A percentile compares a stretch with the other conserved stretches of the same genome.
Conservation (phyloP, 2,329 filamentous ascomycete genomes). For the Knufia fluminis region DNA sequence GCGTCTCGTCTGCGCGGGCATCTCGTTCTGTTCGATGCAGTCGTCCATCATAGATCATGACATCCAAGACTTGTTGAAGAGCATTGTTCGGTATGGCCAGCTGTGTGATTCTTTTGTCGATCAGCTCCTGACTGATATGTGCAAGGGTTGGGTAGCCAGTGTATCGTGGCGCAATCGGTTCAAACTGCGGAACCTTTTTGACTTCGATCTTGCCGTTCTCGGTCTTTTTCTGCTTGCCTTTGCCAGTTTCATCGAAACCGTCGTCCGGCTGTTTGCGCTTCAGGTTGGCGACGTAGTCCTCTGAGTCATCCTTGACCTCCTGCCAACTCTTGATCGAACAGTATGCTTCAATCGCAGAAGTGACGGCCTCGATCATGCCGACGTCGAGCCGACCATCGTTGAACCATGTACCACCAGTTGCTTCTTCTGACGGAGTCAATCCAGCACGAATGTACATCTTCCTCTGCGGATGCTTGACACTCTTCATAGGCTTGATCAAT, state of each 20-base stretch:
- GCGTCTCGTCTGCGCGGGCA: slow-evolving; percentile 12
- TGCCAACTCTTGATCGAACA: slow-evolving; percentile 66
- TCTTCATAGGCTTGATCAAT: slow-evolving; percentile 82
- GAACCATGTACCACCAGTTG: slow-evolving; percentile 91
- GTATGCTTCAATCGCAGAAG: slow-evolving; percentile 51
- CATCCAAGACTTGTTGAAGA: slow-evolving; percentile 75
- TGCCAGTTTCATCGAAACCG: slow-evolving; percentile 19
- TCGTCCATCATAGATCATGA: slow-evolving; percentile 79
- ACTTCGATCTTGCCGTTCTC: slow-evolving; percentile 5
- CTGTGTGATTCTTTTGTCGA: slow-evolving; percentile 60
- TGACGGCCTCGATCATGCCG: slow-evolving; percentile 71
- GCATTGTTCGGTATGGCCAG: slow-evolving; percentile 49
- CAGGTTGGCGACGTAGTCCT: slow-evolving; percentile 13
- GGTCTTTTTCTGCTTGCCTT: slow-evolving; percentile 16
- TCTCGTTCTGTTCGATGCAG: slow-evolving; percentile 46
- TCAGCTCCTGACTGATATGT: slow-evolving; percentile 67
- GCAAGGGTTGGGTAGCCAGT: slow-evolving; percentile 70
- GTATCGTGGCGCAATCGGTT: slow-evolving; percentile 56
- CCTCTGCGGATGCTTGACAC: slow-evolving; percentile 78
- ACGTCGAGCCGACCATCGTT: slow-evolving; percentile 75
- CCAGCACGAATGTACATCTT: slow-evolving; percentile 94
- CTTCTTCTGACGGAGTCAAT: slow-evolving; percentile 75
- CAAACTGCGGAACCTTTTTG: slow-evolving; percentile 23
- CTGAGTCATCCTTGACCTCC: slow-evolving; percentile 31
- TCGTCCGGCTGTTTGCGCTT: slow-evolving; percentile 16